Conservation (phyloP, 148 eudicot species). For the Agrostemma githago region DNA sequence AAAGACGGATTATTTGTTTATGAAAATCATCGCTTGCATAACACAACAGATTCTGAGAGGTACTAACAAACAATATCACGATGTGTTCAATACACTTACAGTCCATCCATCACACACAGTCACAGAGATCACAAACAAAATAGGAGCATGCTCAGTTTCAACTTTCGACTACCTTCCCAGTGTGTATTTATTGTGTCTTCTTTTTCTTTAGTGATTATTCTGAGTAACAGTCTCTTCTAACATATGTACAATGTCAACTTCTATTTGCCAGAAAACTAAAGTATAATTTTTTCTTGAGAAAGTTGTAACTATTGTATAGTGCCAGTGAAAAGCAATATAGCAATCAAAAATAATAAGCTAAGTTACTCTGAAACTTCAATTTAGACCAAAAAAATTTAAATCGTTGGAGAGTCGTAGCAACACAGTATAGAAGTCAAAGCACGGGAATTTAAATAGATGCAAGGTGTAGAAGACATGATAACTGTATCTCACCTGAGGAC, state of each 20-base stretch:
- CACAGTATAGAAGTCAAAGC: too few species aligned
- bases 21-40: not conserved
- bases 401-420: too few species aligned
- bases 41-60: not conserved
- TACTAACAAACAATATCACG: conserved; percentile 1
- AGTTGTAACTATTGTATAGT: too few species aligned
- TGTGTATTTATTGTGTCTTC: not conserved
- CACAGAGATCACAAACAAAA: not conserved
- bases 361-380: too few species aligned
- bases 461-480: not conserved
- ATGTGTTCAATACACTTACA: not conserved
- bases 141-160: not conserved
- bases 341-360: too few species aligned
- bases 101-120: not conserved
- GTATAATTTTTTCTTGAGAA: too few species aligned
- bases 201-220: conserved; percentile 32
- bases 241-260: not conserved
- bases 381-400: too few species aligned
- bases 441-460: too few species aligned
- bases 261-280: not conserved
- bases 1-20: too few species aligned
- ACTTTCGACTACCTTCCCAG: not conserved
- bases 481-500: conserved; percentile 70
- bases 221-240: not conserved
- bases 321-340: too few species aligned